A percentile compares a stretch with the other conserved stretches of the same genome.
These are phyloP conservation scores for Saccharomyces mikatae DNA, from an alignment of 805 yeast species.

Conservation along the genomic window DNA sequence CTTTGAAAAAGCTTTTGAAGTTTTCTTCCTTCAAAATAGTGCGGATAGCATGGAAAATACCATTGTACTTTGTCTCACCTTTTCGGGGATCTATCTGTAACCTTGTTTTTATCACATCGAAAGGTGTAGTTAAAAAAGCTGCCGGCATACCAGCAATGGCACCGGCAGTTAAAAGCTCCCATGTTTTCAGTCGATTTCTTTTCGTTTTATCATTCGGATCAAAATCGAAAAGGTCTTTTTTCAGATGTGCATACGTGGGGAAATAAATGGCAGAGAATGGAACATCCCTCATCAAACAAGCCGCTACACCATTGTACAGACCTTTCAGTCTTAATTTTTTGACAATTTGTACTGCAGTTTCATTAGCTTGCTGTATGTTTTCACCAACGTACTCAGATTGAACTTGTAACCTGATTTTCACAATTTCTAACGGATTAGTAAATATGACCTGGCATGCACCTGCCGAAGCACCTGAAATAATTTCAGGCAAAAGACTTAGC, in stretches of 20 bases:
- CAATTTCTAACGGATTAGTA: slow-evolving; percentile 93
- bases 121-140: slow-evolving; percentile 92
- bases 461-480: slow-evolving; percentile 85
- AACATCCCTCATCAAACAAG: slow-evolving; percentile 89
- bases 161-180: slow-evolving; percentile 82
- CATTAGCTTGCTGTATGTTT: slow-evolving; percentile 30
- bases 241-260: slow-evolving; percentile 93
- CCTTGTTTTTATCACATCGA: slow-evolving; percentile 93
- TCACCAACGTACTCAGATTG: slow-evolving; percentile 61
- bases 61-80: slow-evolving; percentile 70
- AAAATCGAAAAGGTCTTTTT: slow-evolving; percentile 70
- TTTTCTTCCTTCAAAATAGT: slow-evolving; percentile 80
- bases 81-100: slow-evolving; percentile 73
- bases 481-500: slow-evolving; percentile 51
- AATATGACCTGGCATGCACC: slow-evolving; percentile 95
- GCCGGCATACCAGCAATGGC: slow-evolving; percentile 98
- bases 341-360: slow-evolving; percentile 51
- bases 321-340: slow-evolving; percentile 76
- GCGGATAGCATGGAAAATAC: slow-evolving; percentile 68
- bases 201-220: slow-evolving; percentile 63
- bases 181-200: slow-evolving; percentile 55
- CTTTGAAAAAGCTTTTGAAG: slow-evolving; percentile 80
- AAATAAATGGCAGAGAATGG: slow-evolving; percentile 95
- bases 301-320: slow-evolving; percentile 82
- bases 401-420: slow-evolving; percentile 88